Evolutionary conservation across 179 eudicot species (phyloP), one percentile per base, ranked within the genome.

Genomic region (Spergularia azorica): DNA sequence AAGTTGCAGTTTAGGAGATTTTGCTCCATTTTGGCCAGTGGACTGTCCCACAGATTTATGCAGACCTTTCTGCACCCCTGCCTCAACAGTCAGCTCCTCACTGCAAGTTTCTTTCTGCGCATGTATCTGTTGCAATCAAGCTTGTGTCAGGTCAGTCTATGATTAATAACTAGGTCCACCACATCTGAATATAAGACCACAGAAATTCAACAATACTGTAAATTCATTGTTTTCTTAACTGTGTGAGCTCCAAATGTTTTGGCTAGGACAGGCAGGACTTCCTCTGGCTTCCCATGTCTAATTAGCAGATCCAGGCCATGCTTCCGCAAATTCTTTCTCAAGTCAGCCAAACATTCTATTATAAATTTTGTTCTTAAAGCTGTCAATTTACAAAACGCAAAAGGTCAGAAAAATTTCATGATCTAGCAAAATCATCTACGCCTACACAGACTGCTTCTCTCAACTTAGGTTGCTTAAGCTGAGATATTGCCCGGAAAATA

Each of bases 91-190:
- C 73, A 90, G 70, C 89, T 94, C 98, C 85, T 94, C 98, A 41
- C 97, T 91, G 86, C 98, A 94, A 51, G 96, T 94, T 86, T 94
- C 98, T 76, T 93, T 94, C 62, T 94, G 97, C 21, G 97, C 96
- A 79, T 81, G 91, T 72, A 94, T 90, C 97, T 94, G 83, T 51
- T 38, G 26, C 13, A 65, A 16, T 20, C 32, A 70, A 71, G 20
- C 26, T 18, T 62, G 26, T 38, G 32, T 59, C 4, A 62, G 32
- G n/a, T 62, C 32, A 10, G 39, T 20, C 2, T 62, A 11, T 21
- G 11, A 20, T 57, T 5, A 43, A 43, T 7, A 43, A 43, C 48
- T 43, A 4, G 48, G 48, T 43, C 8, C 48, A 43, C 8, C 48
- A 43, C 48, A 43, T 5, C 48, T 4, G 48, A 5, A 43, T 0